phyloP scores from a whole-genome alignment of 2,329 filamentous ascomycete genomes.

The Fusarium tuaranense region DNA sequence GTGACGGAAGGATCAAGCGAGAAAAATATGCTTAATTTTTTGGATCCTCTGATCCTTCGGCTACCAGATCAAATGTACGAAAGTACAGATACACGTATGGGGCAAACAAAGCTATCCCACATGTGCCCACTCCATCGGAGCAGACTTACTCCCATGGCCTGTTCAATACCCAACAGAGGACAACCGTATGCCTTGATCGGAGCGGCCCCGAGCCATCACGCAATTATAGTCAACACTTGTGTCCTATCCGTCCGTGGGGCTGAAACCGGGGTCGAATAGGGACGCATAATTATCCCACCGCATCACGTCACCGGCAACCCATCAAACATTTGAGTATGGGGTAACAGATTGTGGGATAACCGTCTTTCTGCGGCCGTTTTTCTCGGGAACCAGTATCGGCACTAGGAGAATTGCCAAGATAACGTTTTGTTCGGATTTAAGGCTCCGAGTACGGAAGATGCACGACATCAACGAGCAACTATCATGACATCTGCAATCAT shows the following conservation, averaged over 20 bases:
- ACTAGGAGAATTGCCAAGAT: neutral
- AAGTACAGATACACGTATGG: neutral
- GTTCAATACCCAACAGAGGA: neutral
- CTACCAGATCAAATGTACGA: neutral
- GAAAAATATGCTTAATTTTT: neutral
- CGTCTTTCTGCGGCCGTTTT: neutral
- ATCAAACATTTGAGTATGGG: neutral
- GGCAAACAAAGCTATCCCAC: neutral
- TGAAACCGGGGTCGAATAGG: neutral
- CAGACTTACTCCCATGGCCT: neutral
- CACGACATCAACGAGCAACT: neutral
- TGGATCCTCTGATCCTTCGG: neutral
- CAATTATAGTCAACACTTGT: slow-evolving; percentile 21
- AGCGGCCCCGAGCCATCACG: slow-evolving; percentile 14
- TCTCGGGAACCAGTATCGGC: neutral
- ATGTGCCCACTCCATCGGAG: slow-evolving; percentile 4
- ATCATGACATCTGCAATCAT: neutral
- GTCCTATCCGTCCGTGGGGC: slow-evolving; percentile 9
- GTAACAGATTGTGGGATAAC: neutral
- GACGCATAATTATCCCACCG: slow-evolving; percentile 32
- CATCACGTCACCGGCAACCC: slow-evolving; percentile 33
- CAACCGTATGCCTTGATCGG: neutral
- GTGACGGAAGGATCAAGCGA: slow-evolving; percentile 8
- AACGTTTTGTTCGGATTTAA: neutral
- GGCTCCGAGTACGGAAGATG: neutral